phyloP scores from a whole-genome alignment of 2,329 filamentous ascomycete species.

The Xylaria sp. region DNA sequence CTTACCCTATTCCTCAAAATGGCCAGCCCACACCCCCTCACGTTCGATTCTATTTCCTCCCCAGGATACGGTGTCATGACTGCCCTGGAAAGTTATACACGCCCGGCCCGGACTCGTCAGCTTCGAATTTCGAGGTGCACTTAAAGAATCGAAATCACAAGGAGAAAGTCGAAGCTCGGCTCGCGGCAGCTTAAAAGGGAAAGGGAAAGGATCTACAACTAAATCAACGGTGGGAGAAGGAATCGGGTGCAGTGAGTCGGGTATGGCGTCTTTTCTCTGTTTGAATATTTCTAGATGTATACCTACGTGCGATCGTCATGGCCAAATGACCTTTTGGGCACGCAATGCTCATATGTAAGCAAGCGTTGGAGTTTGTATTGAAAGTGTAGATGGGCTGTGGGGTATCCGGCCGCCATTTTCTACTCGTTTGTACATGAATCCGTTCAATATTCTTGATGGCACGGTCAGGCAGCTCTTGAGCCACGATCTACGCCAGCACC shows the following conservation, averaged over 20 bases:
- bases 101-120: slow-evolving; percentile 83
- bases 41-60: slow-evolving; percentile 83
- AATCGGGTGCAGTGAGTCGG: slow-evolving; percentile 1
- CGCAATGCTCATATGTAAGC: slow-evolving; percentile 25
- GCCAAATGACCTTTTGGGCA: slow-evolving; percentile 19
- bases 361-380: slow-evolving; percentile 37
- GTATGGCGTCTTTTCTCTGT: slow-evolving; percentile 21
- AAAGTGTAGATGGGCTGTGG: slow-evolving; percentile 25
- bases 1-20: slow-evolving; percentile 63
- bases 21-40: slow-evolving; percentile 68
- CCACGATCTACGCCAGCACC: slow-evolving; percentile 5
- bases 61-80: slow-evolving; percentile 89
- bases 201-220: neutral
- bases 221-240: neutral
- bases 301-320: slow-evolving; percentile 22
- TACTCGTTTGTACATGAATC: slow-evolving; percentile 34
- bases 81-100: slow-evolving; percentile 96
- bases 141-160: slow-evolving; percentile 85
- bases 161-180: slow-evolving; percentile 69
- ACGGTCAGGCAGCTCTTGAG: slow-evolving; percentile 2
- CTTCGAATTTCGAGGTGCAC: slow-evolving; percentile 93
- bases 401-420: slow-evolving; percentile 2
- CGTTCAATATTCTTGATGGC: slow-evolving; percentile 1
- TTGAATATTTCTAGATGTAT: slow-evolving; percentile 35
- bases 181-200: slow-evolving; percentile 16